Conservation (phyloP, 73 alveolate genomes). For the Paramecium biaurelia region DNA sequence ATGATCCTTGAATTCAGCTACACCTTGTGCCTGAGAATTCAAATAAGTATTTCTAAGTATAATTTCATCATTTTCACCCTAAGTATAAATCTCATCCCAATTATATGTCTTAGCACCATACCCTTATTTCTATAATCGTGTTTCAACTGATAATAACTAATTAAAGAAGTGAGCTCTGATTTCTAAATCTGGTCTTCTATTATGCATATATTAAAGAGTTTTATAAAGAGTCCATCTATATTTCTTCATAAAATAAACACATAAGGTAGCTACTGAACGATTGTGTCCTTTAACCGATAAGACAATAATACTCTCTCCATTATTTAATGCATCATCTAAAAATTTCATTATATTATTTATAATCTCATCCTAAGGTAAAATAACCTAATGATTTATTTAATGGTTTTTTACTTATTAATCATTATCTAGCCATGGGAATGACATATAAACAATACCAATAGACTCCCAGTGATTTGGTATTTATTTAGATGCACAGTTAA, state of each 20-base stretch:
- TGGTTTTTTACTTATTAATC: conserved; percentile 69
- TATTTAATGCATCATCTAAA: conserved; percentile 74
- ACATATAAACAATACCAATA: conserved; percentile 87
- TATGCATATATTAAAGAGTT: conserved; percentile 73
- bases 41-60: conserved; percentile 1
- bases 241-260: conserved; percentile 72
- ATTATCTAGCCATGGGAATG: conserved; percentile 86
- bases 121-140: conserved; percentile 62
- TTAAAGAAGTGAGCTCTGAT: conserved; percentile 78
- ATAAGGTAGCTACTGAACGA: conserved; percentile 61
- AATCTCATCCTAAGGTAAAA: conserved; percentile 51
- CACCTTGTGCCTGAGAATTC: conserved; percentile 24
- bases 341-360: conserved; percentile 65
- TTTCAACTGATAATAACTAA: conserved; percentile 72
- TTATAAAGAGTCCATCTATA: conserved; percentile 77
- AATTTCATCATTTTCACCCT: conserved; percentile 40
- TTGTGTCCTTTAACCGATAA: conserved; percentile 76
- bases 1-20: conserved; percentile 53
- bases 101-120: conserved; percentile 72
- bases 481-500: conserved; percentile 92
- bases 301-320: conserved; percentile 76
- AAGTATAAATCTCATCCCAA: conserved; percentile 72
- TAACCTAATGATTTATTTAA: not conserved
- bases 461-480: conserved; percentile 94
- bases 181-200: conserved; percentile 81